These are phyloP conservation scores for Cyathus striatus DNA, from an alignment of 768 basidiomycete species.

Conservation along the genomic window DNA sequence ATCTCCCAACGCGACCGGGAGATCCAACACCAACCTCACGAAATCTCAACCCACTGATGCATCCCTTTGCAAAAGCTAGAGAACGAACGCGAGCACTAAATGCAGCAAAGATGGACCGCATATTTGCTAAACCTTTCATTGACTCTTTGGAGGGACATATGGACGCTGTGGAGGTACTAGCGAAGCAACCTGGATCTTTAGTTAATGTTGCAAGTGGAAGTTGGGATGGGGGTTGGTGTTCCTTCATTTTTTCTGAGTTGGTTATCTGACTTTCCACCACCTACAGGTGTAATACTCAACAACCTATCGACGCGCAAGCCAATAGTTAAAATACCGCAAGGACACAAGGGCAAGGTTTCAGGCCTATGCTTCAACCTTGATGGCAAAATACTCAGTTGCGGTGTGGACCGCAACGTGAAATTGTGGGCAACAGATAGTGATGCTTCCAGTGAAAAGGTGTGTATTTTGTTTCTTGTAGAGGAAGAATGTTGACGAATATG, in stretches of 20 bases:
- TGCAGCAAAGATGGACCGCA: conserved; percentile 93
- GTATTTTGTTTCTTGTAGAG: no score
- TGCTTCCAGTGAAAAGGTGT: background rate
- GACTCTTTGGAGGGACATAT: conserved; percentile 87
- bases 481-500: no score
- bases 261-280: background rate
- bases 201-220: conserved; percentile 85
- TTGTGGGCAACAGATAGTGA: conserved; percentile 57
- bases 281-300: conserved; percentile 81
- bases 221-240: conserved; percentile 86
- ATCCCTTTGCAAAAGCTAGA: conserved; percentile 89
- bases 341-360: conserved; percentile 83
- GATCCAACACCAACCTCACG: conserved; percentile 86
- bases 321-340: conserved; percentile 53
- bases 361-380: conserved; percentile 71
- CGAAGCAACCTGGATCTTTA: conserved; percentile 66
- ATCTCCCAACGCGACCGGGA: conserved; percentile 70
- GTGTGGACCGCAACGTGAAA: conserved; percentile 79
- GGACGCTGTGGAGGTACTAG: conserved; percentile 88
- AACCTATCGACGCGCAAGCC: conserved; percentile 59
- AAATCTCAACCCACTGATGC: conserved; percentile 92
- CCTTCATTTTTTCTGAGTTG: background rate
- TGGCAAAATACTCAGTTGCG: conserved; percentile 68
- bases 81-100: conserved; percentile 93
- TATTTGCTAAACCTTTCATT: conserved; percentile 97